Conservation (phyloP, 768 basidiomycete genomes). For the Paxillus involutus region DNA sequence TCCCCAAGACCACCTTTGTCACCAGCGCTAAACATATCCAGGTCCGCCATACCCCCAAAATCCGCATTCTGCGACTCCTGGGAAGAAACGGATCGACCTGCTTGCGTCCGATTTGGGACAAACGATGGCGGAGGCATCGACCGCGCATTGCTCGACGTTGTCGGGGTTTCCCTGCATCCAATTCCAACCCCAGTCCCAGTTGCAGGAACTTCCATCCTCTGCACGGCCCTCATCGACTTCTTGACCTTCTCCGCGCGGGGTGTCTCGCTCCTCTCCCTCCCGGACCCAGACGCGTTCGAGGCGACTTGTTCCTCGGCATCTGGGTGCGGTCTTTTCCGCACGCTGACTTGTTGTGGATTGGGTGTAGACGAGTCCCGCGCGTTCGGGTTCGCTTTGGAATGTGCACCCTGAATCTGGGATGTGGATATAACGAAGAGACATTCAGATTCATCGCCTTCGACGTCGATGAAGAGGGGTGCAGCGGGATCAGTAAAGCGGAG, state of each 20-base stretch:
- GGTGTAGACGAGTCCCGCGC: conserved; percentile 18
- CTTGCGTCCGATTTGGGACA: conserved; percentile 13
- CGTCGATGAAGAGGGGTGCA: conserved; percentile 73
- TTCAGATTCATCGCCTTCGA: conserved; percentile 66
- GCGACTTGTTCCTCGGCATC: conserved; percentile 28
- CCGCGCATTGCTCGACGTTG: conserved; percentile 19
- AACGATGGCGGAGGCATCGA: conserved; percentile 42
- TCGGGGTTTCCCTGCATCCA: conserved; percentile 12
- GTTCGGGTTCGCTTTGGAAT: conserved; percentile 15
- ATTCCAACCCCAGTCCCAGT: conserved; percentile 3
- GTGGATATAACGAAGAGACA: conserved; percentile 80
- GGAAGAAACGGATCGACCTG: conserved; percentile 11
- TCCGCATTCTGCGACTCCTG: conserved; percentile 14
- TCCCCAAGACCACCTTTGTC: conserved; percentile 2
- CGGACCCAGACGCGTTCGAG: conserved; percentile 23
- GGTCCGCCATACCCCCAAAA: conserved; percentile 14
- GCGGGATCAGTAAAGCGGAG: conserved; percentile 76
- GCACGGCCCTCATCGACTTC: conserved; percentile 38
- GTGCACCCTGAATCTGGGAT: conserved; percentile 49
- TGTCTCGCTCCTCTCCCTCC: conserved; percentile 30
- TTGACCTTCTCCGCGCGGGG: conserved; percentile 47
- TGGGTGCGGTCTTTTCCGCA: conserved; percentile 20
- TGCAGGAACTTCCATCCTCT: conserved; percentile 24
- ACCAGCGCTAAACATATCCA: neutral
- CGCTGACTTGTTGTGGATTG: conserved; percentile 5